Percentiles rank a stretch among this genome's conserved stretches.
These are phyloP conservation scores for Alternaria arborescens DNA, from an alignment of 2,329 filamentous ascomycete genomes.

Conservation along the genomic window DNA sequence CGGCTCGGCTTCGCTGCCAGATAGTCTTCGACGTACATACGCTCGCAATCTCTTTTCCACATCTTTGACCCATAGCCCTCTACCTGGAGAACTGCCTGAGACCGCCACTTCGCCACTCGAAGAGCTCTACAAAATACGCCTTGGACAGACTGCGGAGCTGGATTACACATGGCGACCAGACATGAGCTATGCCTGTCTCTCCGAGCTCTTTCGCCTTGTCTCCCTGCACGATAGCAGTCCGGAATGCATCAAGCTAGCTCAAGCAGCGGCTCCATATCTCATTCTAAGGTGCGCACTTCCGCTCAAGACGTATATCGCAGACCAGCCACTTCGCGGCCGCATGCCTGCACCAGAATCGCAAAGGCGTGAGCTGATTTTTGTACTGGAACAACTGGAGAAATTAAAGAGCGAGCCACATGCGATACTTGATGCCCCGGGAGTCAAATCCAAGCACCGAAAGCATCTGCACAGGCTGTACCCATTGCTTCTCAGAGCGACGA, in stretches of 20 bases:
- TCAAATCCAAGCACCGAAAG: constrained; percentile 60
- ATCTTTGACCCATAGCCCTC: constrained; percentile 79
- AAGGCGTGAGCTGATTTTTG: constrained; percentile 77
- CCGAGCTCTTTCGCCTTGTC: constrained; percentile 71
- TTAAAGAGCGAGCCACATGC: constrained; percentile 75
- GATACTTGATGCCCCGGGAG: constrained; percentile 62
- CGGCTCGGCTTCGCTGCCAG: constrained; percentile 70
- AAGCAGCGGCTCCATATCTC: constrained; percentile 79
- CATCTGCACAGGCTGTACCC: constrained; percentile 85
- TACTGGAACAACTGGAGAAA: constrained; percentile 71
- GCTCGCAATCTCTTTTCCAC: constrained; percentile 79
- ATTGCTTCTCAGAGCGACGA: constrained; percentile 71
- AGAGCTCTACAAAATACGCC: constrained; percentile 69
- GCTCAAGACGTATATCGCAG: constrained; percentile 84
- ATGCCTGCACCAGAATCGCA: constrained; percentile 89
- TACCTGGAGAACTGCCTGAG: constrained; percentile 67
- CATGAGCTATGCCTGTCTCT: constrained; percentile 82
- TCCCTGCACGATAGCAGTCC: constrained; percentile 58
- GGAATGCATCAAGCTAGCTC: constrained; percentile 69
- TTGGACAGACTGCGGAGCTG: constrained; percentile 76
- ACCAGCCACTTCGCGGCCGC: constrained; percentile 85
- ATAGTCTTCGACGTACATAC: constrained; percentile 73
- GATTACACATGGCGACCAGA: constrained; percentile 69
- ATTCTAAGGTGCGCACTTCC: constrained; percentile 82
- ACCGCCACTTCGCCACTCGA: constrained; percentile 63